Conservation (phyloP, 2,329 filamentous ascomycete genomes). For the Penicillium sp. region DNA sequence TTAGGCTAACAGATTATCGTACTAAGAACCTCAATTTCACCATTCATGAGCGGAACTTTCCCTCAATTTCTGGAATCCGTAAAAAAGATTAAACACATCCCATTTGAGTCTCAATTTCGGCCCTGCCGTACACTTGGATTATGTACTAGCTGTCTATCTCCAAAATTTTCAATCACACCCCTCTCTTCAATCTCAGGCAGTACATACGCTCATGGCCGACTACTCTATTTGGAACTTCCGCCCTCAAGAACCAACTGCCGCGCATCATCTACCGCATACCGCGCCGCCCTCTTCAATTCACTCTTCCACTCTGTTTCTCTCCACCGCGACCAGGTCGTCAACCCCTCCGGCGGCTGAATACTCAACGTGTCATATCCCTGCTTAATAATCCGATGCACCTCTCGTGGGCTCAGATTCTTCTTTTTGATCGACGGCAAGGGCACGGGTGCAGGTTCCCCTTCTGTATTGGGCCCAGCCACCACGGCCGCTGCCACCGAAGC, state of each 20-base stretch:
- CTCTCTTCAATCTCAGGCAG: no score
- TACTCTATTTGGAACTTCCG: background rate
- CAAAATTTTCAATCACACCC: no score
- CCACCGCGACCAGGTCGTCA: slow-evolving; percentile 80
- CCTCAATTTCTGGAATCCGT: no score
- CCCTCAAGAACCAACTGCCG: slow-evolving; percentile 41
- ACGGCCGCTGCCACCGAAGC: slow-evolving; percentile 6
- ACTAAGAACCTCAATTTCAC: no score
- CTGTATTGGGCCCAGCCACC: slow-evolving; percentile 12
- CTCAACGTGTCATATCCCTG: slow-evolving; percentile 92
- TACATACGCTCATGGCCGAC: no score
- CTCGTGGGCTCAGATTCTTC: slow-evolving; percentile 69
- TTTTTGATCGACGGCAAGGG: slow-evolving; percentile 37
- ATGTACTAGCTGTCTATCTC: no score
- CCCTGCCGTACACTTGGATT: no score
- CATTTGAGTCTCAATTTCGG: no score
- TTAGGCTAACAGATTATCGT: no score
- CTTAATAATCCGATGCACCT: slow-evolving; percentile 89
- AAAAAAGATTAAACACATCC: no score
- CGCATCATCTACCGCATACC: slow-evolving; percentile 68
- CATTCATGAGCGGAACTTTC: no score
- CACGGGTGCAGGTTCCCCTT: slow-evolving; percentile 23
- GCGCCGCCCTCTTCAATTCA: slow-evolving; percentile 79
- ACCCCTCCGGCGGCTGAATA: slow-evolving; percentile 79
- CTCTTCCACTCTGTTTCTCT: slow-evolving; percentile 80